Evolutionary conservation across 2,329 filamentous ascomycete species (phyloP).

Genomic region (Aureobasidium sp.): DNA sequence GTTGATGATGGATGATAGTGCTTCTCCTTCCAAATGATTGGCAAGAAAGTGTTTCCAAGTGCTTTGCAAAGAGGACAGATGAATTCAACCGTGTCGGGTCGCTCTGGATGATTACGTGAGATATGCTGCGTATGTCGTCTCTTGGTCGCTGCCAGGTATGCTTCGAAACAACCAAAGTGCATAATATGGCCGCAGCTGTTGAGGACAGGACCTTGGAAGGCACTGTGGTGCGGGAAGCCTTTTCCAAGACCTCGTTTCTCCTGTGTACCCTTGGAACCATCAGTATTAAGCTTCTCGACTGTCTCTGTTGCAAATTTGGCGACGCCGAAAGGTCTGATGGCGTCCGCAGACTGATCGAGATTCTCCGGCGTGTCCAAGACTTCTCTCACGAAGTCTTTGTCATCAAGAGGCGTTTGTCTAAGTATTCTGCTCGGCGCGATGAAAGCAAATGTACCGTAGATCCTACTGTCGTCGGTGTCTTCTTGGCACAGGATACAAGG

Average conservation of each 20-base stretch:
- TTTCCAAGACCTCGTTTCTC: slow-evolving; percentile 82
- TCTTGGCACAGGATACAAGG: slow-evolving; percentile 97
- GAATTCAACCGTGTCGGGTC: slow-evolving; percentile 73
- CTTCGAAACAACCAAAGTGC: slow-evolving; percentile 93
- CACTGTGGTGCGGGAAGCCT: slow-evolving; percentile 65
- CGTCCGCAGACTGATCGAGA: slow-evolving; percentile 77
- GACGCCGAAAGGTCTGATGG: slow-evolving; percentile 81
- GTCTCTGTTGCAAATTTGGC: slow-evolving; percentile 75
- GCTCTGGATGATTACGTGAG: slow-evolving; percentile 86
- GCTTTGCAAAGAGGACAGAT: slow-evolving; percentile 96
- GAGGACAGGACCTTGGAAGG: slow-evolving; percentile 69
- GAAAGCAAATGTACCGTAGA: slow-evolving; percentile 91
- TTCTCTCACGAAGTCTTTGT: slow-evolving; percentile 78
- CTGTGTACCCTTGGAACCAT: slow-evolving; percentile 62
- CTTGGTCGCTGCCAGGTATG: slow-evolving; percentile 77
- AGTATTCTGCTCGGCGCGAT: slow-evolving; percentile 80
- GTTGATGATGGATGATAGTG: slow-evolving; percentile 74
- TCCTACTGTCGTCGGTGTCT: slow-evolving; percentile 77
- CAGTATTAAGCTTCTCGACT: slow-evolving; percentile 67
- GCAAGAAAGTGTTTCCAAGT: slow-evolving; percentile 87
- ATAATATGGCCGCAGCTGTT: slow-evolving; percentile 96
- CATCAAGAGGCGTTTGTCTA: slow-evolving; percentile 75
- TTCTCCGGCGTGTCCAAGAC: slow-evolving; percentile 69
- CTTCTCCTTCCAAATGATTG: slow-evolving; percentile 90
- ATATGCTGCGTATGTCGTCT: slow-evolving; percentile 87